Conservation (phyloP, 2,329 filamentous ascomycete species). For the Raffaelea arxii region DNA sequence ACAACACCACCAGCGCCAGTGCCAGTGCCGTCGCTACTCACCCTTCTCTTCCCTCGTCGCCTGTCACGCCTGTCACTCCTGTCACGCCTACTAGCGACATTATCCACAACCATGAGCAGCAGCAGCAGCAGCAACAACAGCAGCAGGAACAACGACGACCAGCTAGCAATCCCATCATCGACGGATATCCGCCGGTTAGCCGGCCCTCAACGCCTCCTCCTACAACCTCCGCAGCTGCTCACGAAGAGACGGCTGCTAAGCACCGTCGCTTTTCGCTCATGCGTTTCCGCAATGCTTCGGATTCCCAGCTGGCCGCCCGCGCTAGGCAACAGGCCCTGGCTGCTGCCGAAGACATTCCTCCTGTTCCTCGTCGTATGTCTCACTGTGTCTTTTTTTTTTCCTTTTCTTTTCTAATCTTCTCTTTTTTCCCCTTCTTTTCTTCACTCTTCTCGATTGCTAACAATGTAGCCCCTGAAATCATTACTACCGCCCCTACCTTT, state of each 20-base stretch:
- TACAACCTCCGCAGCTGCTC: no score
- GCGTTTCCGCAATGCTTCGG: conserved; percentile 84
- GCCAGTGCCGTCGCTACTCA: conserved; percentile 11
- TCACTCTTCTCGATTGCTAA: conserved; percentile 5
- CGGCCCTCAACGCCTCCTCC: conserved; percentile 39
- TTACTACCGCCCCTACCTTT: conserved; percentile 81
- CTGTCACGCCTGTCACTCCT: conserved; percentile 18
- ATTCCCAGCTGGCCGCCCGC: conserved; percentile 72
- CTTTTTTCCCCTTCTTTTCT: neutral
- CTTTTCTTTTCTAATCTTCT: neutral
- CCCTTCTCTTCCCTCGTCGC: conserved; percentile 6
- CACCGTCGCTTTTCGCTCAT: conserved; percentile 60
- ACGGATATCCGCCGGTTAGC: no score
- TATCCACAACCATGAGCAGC: conserved; percentile 13
- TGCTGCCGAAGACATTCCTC: conserved; percentile 39
- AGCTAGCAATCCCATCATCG: conserved; percentile 13
- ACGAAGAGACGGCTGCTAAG: conserved; percentile 45
- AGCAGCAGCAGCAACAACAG: conserved; percentile 10
- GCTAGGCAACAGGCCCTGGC: conserved; percentile 56
- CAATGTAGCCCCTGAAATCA: conserved; percentile 59
- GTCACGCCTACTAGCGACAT: conserved; percentile 16
- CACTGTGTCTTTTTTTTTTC: neutral
- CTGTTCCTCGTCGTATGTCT: conserved; percentile 46
- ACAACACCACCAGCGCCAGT: conserved; percentile 17
- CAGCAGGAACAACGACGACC: conserved; percentile 8